Percentiles rank a stretch among this genome's conserved stretches.
Evolutionary conservation across 2,329 filamentous ascomycete species (phyloP).

Genomic region (Colletotrichum sidae): DNA sequence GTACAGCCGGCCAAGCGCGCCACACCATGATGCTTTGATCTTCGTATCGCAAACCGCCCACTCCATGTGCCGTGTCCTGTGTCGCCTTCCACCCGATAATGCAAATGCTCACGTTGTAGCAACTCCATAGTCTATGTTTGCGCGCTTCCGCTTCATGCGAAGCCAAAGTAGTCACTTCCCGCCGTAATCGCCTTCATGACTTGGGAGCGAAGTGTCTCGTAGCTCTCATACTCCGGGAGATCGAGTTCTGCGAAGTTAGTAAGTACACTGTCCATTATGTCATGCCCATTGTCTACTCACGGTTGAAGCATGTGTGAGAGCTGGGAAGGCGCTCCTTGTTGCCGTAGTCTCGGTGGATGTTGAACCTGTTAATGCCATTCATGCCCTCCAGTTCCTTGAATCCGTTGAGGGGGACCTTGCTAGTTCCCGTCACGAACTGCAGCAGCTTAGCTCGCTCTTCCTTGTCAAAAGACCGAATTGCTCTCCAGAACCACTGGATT

Average conservation of each 20-base stretch:
- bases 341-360: conserved; percentile 97
- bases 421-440: conserved; percentile 98
- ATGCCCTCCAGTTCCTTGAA: conserved; percentile 99
- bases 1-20: conserved; percentile 23
- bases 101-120: conserved; percentile 34
- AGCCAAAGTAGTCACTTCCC: conserved; percentile 97
- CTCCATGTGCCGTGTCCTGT: conserved; percentile 25
- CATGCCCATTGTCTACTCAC: conserved; percentile 68
- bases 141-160: conserved; percentile 72
- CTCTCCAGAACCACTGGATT: conserved; percentile 99
- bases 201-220: conserved; percentile 88
- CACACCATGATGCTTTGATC: conserved; percentile 20
- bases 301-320: conserved; percentile 99
- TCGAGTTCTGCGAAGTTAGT: conserved; percentile 79
- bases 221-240: conserved; percentile 97
- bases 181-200: conserved; percentile 97
- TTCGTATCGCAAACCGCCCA: conserved; percentile 24
- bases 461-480: conserved; percentile 96
- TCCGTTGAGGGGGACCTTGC: conserved; percentile 96
- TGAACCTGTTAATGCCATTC: conserved; percentile 98
- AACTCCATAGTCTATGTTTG: conserved; percentile 31
- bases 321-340: conserved; percentile 95
- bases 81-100: conserved; percentile 27
- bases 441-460: conserved; percentile 97
- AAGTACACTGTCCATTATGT: background rate